phyloP scores from a whole-genome alignment of 2,329 filamentous ascomycete species.

The Teratosphaeria destructans region DNA sequence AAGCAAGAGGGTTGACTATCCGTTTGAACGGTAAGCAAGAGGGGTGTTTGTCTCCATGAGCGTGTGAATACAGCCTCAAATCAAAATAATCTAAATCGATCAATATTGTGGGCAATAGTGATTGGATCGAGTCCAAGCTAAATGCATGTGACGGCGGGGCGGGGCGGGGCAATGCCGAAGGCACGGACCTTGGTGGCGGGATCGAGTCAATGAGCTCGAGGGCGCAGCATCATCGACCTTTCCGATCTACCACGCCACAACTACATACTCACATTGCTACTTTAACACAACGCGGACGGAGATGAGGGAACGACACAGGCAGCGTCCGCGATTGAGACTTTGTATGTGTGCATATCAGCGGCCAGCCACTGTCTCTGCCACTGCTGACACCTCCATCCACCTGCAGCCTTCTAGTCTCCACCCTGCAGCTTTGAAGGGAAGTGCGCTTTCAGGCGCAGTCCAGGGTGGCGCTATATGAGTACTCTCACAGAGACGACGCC shows the following conservation, averaged over 20 bases:
- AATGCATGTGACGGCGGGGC: not conserved
- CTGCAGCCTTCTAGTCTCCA: not conserved
- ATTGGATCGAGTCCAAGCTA: not conserved
- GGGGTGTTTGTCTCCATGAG: not conserved
- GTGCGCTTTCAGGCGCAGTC: conserved; percentile 6
- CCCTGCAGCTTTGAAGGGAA: not conserved
- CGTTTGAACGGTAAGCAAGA: not conserved
- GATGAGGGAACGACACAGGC: not conserved
- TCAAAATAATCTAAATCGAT: not conserved
- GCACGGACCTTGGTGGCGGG: not conserved
- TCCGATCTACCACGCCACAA: not conserved
- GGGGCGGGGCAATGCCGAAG: not conserved
- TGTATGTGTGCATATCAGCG: not conserved
- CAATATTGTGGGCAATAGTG: not conserved
- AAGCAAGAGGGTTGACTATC: not conserved
- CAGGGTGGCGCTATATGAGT: conserved; percentile 16
- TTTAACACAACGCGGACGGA: not conserved
- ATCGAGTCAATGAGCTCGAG: not conserved
- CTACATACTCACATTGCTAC: not conserved
- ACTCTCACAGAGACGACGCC: conserved; percentile 26
- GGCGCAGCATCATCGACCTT: not conserved
- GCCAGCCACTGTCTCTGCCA: not conserved
- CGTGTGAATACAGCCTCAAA: not conserved
- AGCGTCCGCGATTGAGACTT: not conserved
- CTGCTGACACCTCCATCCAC: not conserved